These are phyloP conservation scores for Fistulina hepatica DNA, from an alignment of 1,284 basidiomycete species.

Conservation along the genomic window DNA sequence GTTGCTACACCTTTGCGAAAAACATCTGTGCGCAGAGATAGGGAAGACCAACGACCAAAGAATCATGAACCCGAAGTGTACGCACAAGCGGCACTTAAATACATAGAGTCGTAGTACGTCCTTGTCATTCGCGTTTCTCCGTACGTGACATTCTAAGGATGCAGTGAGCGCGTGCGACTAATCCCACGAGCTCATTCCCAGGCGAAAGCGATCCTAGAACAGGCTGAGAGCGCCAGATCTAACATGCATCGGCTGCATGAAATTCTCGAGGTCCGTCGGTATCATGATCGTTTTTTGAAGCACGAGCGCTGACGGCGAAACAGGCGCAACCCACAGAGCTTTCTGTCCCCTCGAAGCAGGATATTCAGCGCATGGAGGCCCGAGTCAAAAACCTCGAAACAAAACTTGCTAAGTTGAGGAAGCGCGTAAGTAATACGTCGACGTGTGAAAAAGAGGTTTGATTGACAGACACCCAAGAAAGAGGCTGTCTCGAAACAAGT, in stretches of 20 bases:
- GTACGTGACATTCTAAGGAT: not conserved
- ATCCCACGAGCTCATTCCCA: slow-evolving; percentile 63
- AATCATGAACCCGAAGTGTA: slow-evolving; percentile 63
- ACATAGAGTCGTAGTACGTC: slow-evolving; percentile 61
- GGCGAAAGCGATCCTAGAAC: slow-evolving; percentile 41
- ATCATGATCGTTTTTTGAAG: slow-evolving; percentile 1
- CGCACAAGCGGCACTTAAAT: slow-evolving; percentile 61
- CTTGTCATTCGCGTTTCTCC: not conserved
- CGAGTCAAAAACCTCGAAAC: slow-evolving; percentile 43
- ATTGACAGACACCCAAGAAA: slow-evolving; percentile 15
- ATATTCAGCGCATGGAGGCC: slow-evolving; percentile 45
- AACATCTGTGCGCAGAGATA: too few relatives aligned
- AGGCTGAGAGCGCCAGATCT: slow-evolving; percentile 37
- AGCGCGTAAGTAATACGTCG: slow-evolving; percentile 27
- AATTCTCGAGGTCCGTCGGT: slow-evolving; percentile 29
- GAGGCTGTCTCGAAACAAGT: slow-evolving; percentile 4
- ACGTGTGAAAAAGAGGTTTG: slow-evolving; percentile 1
- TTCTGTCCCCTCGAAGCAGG: slow-evolving; percentile 30
- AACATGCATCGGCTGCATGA: slow-evolving; percentile 41
- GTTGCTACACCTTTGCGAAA: slow-evolving; percentile 60
- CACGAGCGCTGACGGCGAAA: slow-evolving; percentile 15
- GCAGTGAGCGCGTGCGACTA: slow-evolving; percentile 51
- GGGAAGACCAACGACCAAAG: slow-evolving; percentile 23
- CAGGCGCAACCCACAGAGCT: slow-evolving; percentile 26
- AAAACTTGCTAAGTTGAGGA: slow-evolving; percentile 41